phyloP scores from a whole-genome alignment of 2,329 filamentous ascomycete species.

The Fusarium concolor region DNA sequence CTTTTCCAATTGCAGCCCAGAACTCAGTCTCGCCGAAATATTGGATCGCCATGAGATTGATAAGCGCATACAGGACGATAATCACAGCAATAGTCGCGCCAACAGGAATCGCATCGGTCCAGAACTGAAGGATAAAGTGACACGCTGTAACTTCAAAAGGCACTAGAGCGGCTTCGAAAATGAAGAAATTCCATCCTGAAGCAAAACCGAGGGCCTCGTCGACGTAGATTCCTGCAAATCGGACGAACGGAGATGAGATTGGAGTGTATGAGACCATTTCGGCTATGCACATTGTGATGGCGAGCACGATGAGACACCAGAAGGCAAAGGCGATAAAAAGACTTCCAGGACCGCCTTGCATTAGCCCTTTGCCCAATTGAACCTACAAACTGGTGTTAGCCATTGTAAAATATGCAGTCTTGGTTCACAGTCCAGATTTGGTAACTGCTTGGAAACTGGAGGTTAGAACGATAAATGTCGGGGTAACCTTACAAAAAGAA shows the following conservation, averaged over 20 bases:
- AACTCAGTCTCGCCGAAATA: conserved; percentile 86
- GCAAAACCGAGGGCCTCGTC: conserved; percentile 81
- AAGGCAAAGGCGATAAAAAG: conserved; percentile 70
- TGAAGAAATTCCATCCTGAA: conserved; percentile 79
- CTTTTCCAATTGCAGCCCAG: conserved; percentile 76
- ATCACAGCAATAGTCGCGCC: conserved; percentile 71
- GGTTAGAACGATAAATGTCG: not conserved
- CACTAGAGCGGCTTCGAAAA: conserved; percentile 75
- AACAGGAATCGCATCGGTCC: conserved; percentile 70
- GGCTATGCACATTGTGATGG: conserved; percentile 71
- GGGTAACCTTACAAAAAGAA: conserved; percentile 60
- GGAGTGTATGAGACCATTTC: conserved; percentile 84
- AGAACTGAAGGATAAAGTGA: conserved; percentile 72
- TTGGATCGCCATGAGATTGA: conserved; percentile 79
- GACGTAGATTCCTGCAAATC: conserved; percentile 79
- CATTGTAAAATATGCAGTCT: not conserved
- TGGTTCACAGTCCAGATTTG: not conserved
- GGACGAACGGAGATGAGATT: conserved; percentile 82
- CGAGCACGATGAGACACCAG: conserved; percentile 71
- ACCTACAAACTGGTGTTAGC: conserved; percentile 48
- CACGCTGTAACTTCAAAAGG: conserved; percentile 76
- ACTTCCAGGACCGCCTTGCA: conserved; percentile 69
- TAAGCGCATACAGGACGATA: conserved; percentile 58
- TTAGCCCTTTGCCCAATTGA: conserved; percentile 67
- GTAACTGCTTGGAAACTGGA: not conserved